Conservation (phyloP, 805 yeast genomes). For the Millerozyma acaciae region DNA sequence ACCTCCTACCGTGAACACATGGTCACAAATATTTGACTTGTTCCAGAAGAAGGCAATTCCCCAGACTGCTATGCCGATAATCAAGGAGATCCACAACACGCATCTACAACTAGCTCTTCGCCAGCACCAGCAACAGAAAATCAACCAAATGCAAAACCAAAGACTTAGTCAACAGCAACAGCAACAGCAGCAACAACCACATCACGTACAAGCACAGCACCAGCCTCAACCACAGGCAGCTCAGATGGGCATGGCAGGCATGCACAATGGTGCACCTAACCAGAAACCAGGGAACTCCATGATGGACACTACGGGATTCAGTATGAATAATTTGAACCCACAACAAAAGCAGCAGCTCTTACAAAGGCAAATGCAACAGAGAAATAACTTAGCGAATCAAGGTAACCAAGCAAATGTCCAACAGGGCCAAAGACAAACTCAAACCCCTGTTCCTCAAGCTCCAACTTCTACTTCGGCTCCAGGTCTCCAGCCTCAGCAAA, state of each 20-base stretch:
- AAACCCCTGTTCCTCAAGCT: conserved; percentile 24
- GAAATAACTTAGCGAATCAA: conserved; percentile 13
- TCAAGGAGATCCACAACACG: conserved; percentile 63
- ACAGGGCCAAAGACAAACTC: conserved; percentile 28
- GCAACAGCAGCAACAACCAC: conserved; percentile 11
- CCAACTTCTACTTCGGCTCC: too few relatives aligned
- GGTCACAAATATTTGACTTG: conserved; percentile 73
- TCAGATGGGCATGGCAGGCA: conserved; percentile 3
- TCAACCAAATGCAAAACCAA: conserved; percentile 21
- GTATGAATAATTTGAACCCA: conserved; percentile 23
- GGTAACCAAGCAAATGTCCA: conserved; percentile 17
- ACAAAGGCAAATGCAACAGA: conserved; percentile 33
- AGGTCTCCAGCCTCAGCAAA: conserved; percentile 23
- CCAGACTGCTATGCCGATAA: conserved; percentile 51
- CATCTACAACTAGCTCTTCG: conserved; percentile 58
- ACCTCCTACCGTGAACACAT: conserved; percentile 75
- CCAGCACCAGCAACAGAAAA: conserved; percentile 44
- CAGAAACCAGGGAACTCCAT: too few relatives aligned
- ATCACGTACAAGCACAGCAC: conserved; percentile 1
- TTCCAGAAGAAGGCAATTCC: conserved; percentile 57
- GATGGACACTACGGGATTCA: conserved; percentile 13
- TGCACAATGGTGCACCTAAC: neutral
- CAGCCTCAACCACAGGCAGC: conserved; percentile 6
- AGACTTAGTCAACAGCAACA: conserved; percentile 10
- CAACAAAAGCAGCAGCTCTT: conserved; percentile 38